Conservation (phyloP, 768 basidiomycete species). For the Naganishia vaughanmartiniae region DNA sequence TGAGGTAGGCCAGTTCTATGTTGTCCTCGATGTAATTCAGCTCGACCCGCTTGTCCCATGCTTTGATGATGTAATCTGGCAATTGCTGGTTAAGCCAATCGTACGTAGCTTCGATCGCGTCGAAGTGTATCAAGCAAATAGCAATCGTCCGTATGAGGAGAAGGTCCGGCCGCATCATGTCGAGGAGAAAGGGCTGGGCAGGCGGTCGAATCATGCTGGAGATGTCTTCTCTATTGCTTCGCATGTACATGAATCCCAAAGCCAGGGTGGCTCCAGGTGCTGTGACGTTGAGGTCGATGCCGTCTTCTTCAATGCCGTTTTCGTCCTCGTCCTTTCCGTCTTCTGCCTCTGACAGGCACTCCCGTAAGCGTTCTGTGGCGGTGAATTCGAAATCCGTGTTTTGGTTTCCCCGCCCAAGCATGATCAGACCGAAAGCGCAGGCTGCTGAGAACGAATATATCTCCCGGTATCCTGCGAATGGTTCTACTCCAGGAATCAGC, state of each 20-base stretch:
- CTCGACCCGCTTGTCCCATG: constrained; percentile 56
- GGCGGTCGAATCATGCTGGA: constrained; percentile 82
- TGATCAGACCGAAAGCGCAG: constrained; percentile 91
- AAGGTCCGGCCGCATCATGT: constrained; percentile 83
- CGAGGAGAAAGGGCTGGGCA: constrained; percentile 71
- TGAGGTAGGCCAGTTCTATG: constrained; percentile 83
- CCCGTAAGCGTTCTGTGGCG: constrained; percentile 65
- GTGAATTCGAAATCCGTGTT: constrained; percentile 72
- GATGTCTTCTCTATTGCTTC: constrained; percentile 76
- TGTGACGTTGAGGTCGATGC: constrained; percentile 83
- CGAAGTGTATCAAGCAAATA: constrained; percentile 81
- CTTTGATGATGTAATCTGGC: constrained; percentile 64
- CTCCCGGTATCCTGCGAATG: constrained; percentile 84
- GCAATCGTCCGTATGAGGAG: constrained; percentile 77
- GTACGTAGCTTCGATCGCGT: constrained; percentile 65
- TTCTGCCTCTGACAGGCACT: constrained; percentile 73
- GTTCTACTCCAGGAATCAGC: constrained; percentile 74
- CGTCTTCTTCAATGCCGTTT: constrained; percentile 57
- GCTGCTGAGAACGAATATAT: constrained; percentile 86
- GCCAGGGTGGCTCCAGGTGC: constrained; percentile 88
- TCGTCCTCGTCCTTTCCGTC: constrained; percentile 53
- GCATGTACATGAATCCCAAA: constrained; percentile 86
- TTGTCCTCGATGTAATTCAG: constrained; percentile 60
- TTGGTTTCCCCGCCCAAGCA: constrained; percentile 77
- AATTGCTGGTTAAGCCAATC: constrained; percentile 70